A percentile compares a stretch with the other conserved stretches of the same genome.
These are phyloP conservation scores for Ophiostoma sp. DNA, from an alignment of 2,329 filamentous ascomycete species.

Conservation along the genomic window DNA sequence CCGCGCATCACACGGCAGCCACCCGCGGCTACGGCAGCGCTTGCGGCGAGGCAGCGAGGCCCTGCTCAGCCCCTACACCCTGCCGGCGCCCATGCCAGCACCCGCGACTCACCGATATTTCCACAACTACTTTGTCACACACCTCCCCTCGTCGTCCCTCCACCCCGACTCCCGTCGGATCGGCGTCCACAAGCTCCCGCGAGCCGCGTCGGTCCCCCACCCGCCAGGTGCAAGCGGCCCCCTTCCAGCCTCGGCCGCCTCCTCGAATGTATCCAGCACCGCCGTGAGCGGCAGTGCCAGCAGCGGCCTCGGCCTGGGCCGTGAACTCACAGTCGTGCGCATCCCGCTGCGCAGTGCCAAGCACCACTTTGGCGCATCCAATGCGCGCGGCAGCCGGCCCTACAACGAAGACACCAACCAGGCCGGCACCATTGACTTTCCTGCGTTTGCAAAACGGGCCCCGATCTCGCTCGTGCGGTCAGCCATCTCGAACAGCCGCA, in stretches of 20 bases:
- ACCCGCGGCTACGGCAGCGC: conserved; percentile 11
- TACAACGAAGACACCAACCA: conserved; percentile 95
- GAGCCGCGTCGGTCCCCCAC: conserved; percentile 77
- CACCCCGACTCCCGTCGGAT: conserved; percentile 73
- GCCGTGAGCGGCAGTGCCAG: conserved; percentile 35
- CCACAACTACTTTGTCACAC: conserved; percentile 96
- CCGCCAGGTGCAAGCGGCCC: conserved; percentile 45
- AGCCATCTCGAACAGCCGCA: conserved; percentile 45
- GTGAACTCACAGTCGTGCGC: conserved; percentile 87
- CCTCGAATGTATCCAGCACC: conserved; percentile 42
- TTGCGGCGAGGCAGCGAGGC: conserved; percentile 9
- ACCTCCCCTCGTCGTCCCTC: conserved; percentile 86
- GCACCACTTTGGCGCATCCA: conserved; percentile 83
- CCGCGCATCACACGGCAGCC: background rate
- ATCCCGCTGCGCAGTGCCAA: conserved; percentile 92
- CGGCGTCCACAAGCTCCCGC: conserved; percentile 72
- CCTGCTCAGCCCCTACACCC: background rate
- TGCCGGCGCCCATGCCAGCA: background rate
- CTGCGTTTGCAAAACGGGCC: conserved; percentile 80
- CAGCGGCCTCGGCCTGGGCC: conserved; percentile 39
- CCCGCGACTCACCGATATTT: conserved; percentile 45
- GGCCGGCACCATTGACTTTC: conserved; percentile 85
- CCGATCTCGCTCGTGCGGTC: conserved; percentile 56
- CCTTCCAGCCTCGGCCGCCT: conserved; percentile 39
- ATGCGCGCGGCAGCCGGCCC: conserved; percentile 72